Base-by-base conservation (phyloP, 2,329 filamentous ascomycete species). In the Colletotrichum simmondsii region DNA sequence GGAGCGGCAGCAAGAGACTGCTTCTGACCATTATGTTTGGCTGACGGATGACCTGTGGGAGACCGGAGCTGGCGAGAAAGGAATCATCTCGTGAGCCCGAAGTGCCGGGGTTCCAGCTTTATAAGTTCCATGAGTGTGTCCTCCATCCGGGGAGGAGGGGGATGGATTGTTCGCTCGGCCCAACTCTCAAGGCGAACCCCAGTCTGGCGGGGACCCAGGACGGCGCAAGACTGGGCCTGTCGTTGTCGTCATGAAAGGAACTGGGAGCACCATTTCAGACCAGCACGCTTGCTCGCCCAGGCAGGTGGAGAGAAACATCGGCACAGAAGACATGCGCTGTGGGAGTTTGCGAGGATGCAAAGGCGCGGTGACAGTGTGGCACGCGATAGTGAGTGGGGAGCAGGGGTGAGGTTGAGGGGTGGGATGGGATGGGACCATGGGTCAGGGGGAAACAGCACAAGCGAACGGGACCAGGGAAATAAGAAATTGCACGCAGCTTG, bases 1-100 rank as follows among this genome's bases (percentile, higher is more conserved):
- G 77, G 16, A 85, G 78, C 77, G 80, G 79, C 77, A 80, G 70
- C 66, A 82, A 75, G 42, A 81, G 59, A 65, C 76, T 77, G 32
- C 81, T 75, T 56, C 81, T 80, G 59, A 85, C 81, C 82, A 85
- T 85, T 75, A 57, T 79, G 79, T 75, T 46, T 75, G 68, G 69
- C 66, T 73, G 37, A 73, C 63, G 62, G 68, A 59, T 63, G 62
- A 72, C 61, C 58, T 53, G 42, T 12, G 52, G 49, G 68, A 72
- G 52, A 73, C 71, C 71, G 71, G 35, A 57, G 71, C 71, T 73
- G 66, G 42, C 19, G 42, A 46, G 60, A 24, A 26, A 46, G 52
- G 5, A 58, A 14, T 1, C 32, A 58, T 14, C 5, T 58, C 28
- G 22, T 7, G 56, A 62, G 24, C 5, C 7, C 28, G 24, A 37